Conservation (phyloP, 495 filamentous ascomycete genomes). For the Penicillium odoratum region DNA sequence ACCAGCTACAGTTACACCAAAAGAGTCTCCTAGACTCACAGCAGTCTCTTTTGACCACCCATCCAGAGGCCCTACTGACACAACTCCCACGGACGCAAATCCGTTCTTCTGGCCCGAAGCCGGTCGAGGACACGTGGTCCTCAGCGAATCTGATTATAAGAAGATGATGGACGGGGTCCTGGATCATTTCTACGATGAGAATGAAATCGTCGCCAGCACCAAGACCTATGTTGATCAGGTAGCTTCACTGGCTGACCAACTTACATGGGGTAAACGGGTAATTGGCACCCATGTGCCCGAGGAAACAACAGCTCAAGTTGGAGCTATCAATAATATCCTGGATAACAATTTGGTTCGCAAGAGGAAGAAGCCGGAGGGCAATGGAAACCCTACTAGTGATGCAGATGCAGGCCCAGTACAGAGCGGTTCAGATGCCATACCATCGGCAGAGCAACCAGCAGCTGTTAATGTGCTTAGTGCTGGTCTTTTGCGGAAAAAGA, state of each 20-base stretch:
- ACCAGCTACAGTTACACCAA: background rate
- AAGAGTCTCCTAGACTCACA: constrained; percentile 14
- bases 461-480: constrained; percentile 58
- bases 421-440: constrained; percentile 26
- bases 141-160: constrained; percentile 73
- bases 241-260: constrained; percentile 49
- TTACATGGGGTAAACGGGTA: constrained; percentile 57
- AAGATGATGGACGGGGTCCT: constrained; percentile 75
- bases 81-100: constrained; percentile 28
- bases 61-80: constrained; percentile 48
- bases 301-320: constrained; percentile 28
- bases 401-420: constrained; percentile 15
- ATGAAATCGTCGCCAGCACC: constrained; percentile 68
- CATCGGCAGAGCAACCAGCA: constrained; percentile 28
- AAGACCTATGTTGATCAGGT: constrained; percentile 69
- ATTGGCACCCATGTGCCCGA: constrained; percentile 41
- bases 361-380: constrained; percentile 48
- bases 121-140: constrained; percentile 67
- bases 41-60: constrained; percentile 33
- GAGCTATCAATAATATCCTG: constrained; percentile 39
- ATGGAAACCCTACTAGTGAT: constrained; percentile 10
- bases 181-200: constrained; percentile 74
- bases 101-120: constrained; percentile 69
- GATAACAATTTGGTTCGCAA: constrained; percentile 52
- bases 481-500: constrained; percentile 65